Conservation (phyloP, 2,329 filamentous ascomycete species). For the Diaporthe vaccinii region DNA sequence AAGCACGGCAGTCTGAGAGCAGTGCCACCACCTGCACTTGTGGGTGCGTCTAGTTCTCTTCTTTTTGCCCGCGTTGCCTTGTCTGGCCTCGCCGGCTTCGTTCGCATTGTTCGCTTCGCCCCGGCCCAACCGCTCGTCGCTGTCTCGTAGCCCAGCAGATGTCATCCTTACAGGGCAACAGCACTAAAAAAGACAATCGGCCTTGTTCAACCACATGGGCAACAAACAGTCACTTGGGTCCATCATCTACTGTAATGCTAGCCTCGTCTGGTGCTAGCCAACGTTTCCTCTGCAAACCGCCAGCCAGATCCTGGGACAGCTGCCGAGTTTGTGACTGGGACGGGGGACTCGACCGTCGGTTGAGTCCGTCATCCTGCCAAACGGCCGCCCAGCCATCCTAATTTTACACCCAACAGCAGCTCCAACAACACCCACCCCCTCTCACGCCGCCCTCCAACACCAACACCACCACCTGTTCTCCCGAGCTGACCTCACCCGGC, state of each 20-base stretch:
- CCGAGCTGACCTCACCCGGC: slow-evolving; percentile 27
- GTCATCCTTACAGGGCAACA: slow-evolving; percentile 22
- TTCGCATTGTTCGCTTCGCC: slow-evolving; percentile 3
- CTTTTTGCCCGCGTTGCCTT: not conserved
- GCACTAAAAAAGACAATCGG: slow-evolving; percentile 17
- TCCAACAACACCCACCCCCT: slow-evolving; percentile 6
- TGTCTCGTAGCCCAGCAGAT: slow-evolving; percentile 25
- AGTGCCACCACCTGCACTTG: slow-evolving; percentile 16
- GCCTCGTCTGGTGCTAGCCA: slow-evolving; percentile 27
- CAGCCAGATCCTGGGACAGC: slow-evolving; percentile 19
- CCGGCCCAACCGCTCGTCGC: slow-evolving; percentile 8
- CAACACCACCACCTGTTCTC: slow-evolving; percentile 23
- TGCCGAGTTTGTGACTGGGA: slow-evolving; percentile 7
- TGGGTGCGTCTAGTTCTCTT: not conserved
- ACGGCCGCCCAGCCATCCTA: slow-evolving; percentile 39
- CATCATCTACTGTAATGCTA: slow-evolving; percentile 4
- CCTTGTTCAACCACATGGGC: slow-evolving; percentile 30
- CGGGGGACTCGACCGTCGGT: slow-evolving; percentile 18
- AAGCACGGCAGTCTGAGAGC: not conserved
- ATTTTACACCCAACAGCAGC: slow-evolving; percentile 34
- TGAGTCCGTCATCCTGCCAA: slow-evolving; percentile 31
- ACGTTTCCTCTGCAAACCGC: slow-evolving; percentile 3
- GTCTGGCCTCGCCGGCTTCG: not conserved
- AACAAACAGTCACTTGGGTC: slow-evolving; percentile 26
- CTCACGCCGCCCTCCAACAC: not conserved